Base-by-base conservation (phyloP, 805 yeast genomes). In the Saccharomycopsis fermentans region DNA sequence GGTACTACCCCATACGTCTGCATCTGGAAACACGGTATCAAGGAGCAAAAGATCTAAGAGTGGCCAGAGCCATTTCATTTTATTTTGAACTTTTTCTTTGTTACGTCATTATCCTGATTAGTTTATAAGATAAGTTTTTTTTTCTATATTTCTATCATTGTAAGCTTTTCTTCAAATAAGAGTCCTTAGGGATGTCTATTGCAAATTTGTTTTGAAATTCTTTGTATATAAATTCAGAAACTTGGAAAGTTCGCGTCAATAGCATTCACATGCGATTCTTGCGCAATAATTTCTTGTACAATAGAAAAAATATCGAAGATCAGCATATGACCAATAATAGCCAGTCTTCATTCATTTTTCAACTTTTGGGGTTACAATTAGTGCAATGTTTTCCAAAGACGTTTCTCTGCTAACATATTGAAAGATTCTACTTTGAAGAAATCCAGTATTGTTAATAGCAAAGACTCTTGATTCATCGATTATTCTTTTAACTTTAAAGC, bases 1-100 rank as follows among this genome's bases (percentile, higher is more conserved):
- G 99, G 99, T 81, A 81, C 84, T 70, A 94, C 99, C 69, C 99
- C 99, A 73, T 94, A 74, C 80, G 94, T 92, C 72, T 90, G 91
- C 66, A 85, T 91, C 86, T 94, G 99, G 99, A 94, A 92, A 82
- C 99, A 94, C 79, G 99, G 99, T 83, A 84, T 88, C 68, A 79
- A 74, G 70, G 89, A 83, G 75, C 83, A 81, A 77, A 94, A 94
- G 86, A 82, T 92, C 82, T 92, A 90, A 86, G 72, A 21, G 24
- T 21, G 26, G n/a, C 29, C 26, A 17, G 24, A 43, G 26, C 12
- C 58, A 26, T 51, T 51, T n/a, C 17, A 47, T 51, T 58, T 52
- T 52, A 37, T 54, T 52, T 51, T 54, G 55, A 32, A 55, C 16
- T 40, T 64, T 55, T 59, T 50, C 19, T 34, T 51, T 52, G 12